Evolutionary conservation across 176 grass and related monocot species (phyloP).

Genomic region (Echinochloa phyllopogon): DNA sequence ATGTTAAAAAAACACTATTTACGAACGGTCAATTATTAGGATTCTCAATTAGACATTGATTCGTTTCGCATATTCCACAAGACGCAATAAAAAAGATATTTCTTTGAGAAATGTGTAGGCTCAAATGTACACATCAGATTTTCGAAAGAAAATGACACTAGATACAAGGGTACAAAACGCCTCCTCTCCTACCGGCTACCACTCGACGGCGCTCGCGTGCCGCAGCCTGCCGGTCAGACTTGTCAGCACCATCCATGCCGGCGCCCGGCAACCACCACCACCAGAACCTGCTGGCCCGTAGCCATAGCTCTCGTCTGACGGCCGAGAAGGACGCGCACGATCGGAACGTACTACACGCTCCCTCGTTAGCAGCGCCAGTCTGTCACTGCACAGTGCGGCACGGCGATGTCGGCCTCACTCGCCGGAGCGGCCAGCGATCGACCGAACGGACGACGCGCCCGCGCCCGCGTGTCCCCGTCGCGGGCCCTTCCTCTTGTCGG

Average conservation of each 20-base stretch:
- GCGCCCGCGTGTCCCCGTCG: slow-evolving; percentile 20
- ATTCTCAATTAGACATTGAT: not conserved
- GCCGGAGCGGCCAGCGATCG: not conserved
- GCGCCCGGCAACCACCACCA: not conserved
- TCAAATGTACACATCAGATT: not conserved
- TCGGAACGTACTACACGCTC: not conserved
- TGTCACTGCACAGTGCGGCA: not conserved
- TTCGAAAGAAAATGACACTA: slow-evolving; percentile 16
- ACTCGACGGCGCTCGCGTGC: not conserved
- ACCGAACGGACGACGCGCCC: slow-evolving; percentile 18
- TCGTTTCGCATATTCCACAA: not conserved
- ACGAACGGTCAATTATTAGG: not conserved
- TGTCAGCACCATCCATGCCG: not conserved
- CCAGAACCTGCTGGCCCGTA: no score
- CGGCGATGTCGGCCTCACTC: not conserved
- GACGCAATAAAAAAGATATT: not conserved
- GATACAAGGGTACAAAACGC: not conserved
- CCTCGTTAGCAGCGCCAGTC: not conserved
- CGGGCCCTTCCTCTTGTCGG: slow-evolving; percentile 16
- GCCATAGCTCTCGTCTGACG: not conserved
- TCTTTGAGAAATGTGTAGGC: not conserved
- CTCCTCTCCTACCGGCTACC: not conserved
- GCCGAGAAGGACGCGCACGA: not conserved
- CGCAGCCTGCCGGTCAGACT: not conserved
- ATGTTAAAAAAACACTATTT: not conserved